These are phyloP conservation scores for Lepiota brunneoincarnata DNA, from an alignment of 768 basidiomycete genomes.

Conservation along the genomic window DNA sequence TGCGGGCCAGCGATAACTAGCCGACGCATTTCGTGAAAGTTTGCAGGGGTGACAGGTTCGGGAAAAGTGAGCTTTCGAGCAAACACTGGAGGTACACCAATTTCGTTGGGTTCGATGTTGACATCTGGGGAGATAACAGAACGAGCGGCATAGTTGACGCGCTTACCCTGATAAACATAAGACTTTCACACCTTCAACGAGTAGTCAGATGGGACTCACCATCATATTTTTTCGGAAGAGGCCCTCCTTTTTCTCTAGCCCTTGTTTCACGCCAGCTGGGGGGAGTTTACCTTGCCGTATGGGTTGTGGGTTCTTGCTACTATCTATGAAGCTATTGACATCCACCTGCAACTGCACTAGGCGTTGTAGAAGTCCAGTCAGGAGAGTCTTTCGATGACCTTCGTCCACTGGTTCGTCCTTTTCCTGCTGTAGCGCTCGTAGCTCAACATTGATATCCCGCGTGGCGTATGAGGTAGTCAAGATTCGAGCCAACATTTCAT, in stretches of 20 bases:
- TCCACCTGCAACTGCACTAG: constrained; percentile 90
- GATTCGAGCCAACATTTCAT: constrained; percentile 81
- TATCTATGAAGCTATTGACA: constrained; percentile 97
- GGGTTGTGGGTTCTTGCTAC: constrained; percentile 89
- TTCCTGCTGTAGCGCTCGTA: constrained; percentile 64
- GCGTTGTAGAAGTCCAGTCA: constrained; percentile 71
- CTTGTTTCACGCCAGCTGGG: constrained; percentile 92
- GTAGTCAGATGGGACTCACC: constrained; percentile 46
- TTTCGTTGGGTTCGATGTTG: constrained; percentile 98
- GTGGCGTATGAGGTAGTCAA: constrained; percentile 78
- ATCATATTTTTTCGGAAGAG: constrained; percentile 99
- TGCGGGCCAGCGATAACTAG: constrained; percentile 89
- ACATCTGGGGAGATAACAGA: constrained; percentile 99
- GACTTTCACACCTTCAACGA: not conserved
- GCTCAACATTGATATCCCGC: constrained; percentile 68
- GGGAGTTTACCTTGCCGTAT: constrained; percentile 86
- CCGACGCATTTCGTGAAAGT: constrained; percentile 84
- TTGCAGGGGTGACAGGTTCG: constrained; percentile 91
- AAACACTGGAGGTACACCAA: constrained; percentile 96
- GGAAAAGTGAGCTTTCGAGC: constrained; percentile 96
- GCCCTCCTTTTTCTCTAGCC: constrained; percentile 98
- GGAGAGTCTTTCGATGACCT: constrained; percentile 47
- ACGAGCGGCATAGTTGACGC: constrained; percentile 98
- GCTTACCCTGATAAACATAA: constrained; percentile 72
- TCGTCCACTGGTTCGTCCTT: constrained; percentile 46